phyloP scores from a whole-genome alignment of 768 basidiomycete species.

The Mycena vitilis region DNA sequence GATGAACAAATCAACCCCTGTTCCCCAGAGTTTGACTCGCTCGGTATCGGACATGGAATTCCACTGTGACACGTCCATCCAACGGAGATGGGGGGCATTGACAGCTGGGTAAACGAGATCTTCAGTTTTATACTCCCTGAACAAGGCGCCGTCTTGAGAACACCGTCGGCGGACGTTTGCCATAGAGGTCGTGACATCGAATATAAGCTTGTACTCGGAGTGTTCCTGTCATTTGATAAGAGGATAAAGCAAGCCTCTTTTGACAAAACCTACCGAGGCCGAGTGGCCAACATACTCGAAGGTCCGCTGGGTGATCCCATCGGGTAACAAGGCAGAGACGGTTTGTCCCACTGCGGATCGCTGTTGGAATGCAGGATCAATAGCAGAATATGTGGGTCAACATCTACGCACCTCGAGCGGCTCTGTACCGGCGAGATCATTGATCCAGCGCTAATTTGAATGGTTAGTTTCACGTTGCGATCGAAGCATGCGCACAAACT shows the following conservation, averaged over 20 bases:
- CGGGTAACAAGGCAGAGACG: no score
- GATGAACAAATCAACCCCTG: not conserved
- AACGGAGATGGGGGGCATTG: not conserved
- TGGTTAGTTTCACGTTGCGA: no score
- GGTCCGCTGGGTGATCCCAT: not conserved
- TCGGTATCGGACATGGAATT: not conserved
- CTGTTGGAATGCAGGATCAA: no score
- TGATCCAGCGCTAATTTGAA: no score
- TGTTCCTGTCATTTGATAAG: not conserved
- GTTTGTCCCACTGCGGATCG: no score
- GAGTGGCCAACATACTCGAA: not conserved
- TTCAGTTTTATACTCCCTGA: not conserved
- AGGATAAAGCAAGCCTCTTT: not conserved
- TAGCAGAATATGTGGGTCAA: no score
- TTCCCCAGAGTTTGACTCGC: slow-evolving; percentile 1
- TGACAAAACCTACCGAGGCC: not conserved
- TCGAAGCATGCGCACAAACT: no score
- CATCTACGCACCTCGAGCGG: no score
- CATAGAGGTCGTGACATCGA: not conserved
- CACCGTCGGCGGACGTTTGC: not conserved
- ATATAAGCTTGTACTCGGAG: not conserved
- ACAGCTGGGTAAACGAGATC: not conserved
- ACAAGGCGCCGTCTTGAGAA: not conserved
- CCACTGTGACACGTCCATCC: not conserved
- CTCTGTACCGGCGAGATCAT: no score